phyloP scores from a whole-genome alignment of 176 grass and related monocot genomes.

The Stipa capillata region DNA sequence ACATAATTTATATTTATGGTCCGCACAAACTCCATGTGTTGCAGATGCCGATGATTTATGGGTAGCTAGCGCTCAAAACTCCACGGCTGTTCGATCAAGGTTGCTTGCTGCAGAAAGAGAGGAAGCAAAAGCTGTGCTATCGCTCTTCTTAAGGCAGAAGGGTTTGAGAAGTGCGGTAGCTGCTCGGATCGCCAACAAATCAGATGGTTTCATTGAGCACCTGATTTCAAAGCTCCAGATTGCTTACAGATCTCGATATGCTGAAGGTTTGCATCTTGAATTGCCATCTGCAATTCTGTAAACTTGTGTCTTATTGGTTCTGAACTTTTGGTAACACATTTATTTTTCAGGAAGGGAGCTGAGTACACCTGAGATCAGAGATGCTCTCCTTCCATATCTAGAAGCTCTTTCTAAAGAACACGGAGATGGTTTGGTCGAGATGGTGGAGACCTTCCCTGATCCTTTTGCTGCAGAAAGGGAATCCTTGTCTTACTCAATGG shows the following conservation, averaged over 20 bases:
- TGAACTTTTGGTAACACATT: neutral
- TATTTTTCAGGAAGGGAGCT: conserved; percentile 76
- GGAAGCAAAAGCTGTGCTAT: conserved; percentile 91
- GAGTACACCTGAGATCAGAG: conserved; percentile 86
- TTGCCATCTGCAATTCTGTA: neutral
- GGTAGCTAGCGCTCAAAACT: conserved; percentile 21
- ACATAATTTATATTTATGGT: neutral
- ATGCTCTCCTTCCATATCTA: conserved; percentile 53
- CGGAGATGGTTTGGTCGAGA: conserved; percentile 48
- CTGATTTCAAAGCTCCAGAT: conserved; percentile 66
- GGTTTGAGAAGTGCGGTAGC: conserved; percentile 71
- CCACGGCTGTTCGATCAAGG: conserved; percentile 41
- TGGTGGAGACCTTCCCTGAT: conserved; percentile 73
- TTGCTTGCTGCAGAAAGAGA: conserved; percentile 77
- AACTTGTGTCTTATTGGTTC: neutral
- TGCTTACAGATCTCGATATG: conserved; percentile 76
- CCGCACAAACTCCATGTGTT: neutral
- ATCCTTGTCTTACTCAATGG: conserved; percentile 21
- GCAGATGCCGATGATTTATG: conserved; percentile 43
- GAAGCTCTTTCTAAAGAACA: conserved; percentile 70
- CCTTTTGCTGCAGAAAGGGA: conserved; percentile 44
- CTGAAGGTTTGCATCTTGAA: conserved; percentile 47
- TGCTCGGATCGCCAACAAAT: conserved; percentile 71
- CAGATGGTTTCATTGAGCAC: conserved; percentile 77
- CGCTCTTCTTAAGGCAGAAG: conserved; percentile 73